Evolutionary conservation across 2,329 filamentous ascomycete genomes (phyloP), one percentile per base, ranked within the genome.

Genomic region (Claviceps sp.): DNA sequence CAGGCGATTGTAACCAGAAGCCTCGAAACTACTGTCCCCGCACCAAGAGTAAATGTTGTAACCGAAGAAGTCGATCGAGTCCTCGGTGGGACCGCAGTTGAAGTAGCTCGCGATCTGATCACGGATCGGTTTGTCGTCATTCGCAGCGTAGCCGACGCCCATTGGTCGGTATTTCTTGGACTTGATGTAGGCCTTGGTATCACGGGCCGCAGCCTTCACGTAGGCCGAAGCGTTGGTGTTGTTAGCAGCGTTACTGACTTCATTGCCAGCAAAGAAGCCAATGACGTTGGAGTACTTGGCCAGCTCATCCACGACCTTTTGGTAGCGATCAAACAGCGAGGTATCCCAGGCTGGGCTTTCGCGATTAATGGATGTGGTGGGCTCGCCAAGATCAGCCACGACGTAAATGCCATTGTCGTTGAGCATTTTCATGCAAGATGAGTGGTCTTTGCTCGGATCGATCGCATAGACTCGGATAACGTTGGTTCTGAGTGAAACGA

Each of bases 41-140:
- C 93, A 98, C 93, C 93, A 98, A 51, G 90, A 95, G 79, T 98
- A 98, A 73, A 97, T 95, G 78, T 98, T 98, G 84, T 97, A 97
- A 54, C 93, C 93, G 87, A 90, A 98, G 77, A 94, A 97, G 72
- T 98, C 93, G 59, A 97, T 95, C 55, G 85, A 64, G 10, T 74
- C 72, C 43, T 75, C 65, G 55, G 80, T 68, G 3, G 64, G 53
- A 55, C 90, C 89, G 65, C 93, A 98, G 78, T 95, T 90, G 74
- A 98, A 96, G 79, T 95, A 98, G 66, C 89, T 74, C 59, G 89
- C 87, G 64, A 97, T 81, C 63, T 89, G 75, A 58, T 77, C 77
- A 68, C 93, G 87, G 61, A 95, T 94, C 22, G 80, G 77, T 43
- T 82, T 78, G 69, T 96, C 90, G 62, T 97, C 93, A 70, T 94